Base-by-base conservation (phyloP, 2,329 filamentous ascomycete genomes). In the Aspergillaceae sp. region DNA sequence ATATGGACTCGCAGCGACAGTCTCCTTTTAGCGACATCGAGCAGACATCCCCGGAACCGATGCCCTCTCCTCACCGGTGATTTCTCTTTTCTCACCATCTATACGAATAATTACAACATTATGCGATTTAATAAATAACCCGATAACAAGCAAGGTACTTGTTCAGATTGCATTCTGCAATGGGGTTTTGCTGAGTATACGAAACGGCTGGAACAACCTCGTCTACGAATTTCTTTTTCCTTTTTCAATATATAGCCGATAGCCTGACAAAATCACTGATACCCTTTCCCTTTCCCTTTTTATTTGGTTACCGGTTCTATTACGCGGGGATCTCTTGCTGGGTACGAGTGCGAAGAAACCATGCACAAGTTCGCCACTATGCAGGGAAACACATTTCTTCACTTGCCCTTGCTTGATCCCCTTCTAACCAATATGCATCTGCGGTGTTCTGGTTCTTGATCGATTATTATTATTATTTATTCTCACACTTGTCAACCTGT, bases 1-100 rank as follows among this genome's bases (percentile, higher is more conserved):
- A 63, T 37, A 42, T 54, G 9, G 62, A 65, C 35, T 51, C 56
- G 33, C 57, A 59, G 36, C 53, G 61, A 41, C 62, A 65, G 30
- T 67, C 64, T 28, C 63, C 63, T 2, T 60, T 64, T 27, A 66
- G 64, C 49, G 64, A 66, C 42, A 49, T 62, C 40, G 64, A 66
- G 34, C 56, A 61, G 28, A 52, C 52, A 1, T 51, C 55, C 9
- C 49, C 54, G 5, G 61, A 60, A 28, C 56, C 59, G 8, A 50
- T 62, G 40, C 50, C 59, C 2, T 64, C 61, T 44, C 58, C 62
- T 41, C 58, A 55, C 37, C 60, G 47, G 32, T 50, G 43, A 41
- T 5, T 37, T 28, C 30, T 2, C 19, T 19, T 19, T 19, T 19
- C 19, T 19, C 7, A 19, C 28, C 38, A 36, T 19, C n/a, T 38